Base-by-base conservation (phyloP, 2,329 filamentous ascomycete species). In the Thelonectria discophora region DNA sequence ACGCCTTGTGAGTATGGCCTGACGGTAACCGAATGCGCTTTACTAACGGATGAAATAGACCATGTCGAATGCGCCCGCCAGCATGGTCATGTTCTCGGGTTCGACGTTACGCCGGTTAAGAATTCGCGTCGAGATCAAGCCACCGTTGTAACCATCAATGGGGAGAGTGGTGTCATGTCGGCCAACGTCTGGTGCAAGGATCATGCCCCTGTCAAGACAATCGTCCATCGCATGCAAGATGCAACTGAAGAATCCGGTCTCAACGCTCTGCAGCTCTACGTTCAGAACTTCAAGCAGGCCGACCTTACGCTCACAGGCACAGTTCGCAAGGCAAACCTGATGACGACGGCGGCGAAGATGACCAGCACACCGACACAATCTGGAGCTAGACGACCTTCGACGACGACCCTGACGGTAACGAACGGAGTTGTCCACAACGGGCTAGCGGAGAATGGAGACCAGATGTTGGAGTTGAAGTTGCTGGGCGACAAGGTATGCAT, bases 31-130 rank as follows among this genome's bases (percentile, higher is more conserved):
- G 7, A 40, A 13, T 10, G 7, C 39, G 39, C 15, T 20, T n/a
- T 57, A 21, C 66, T 71, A 43, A 68, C 47, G 8, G n/a, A 50
- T 24, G 48, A 24, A 37, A 78, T 79, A 74, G 91, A 97, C 68
- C 95, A 99, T 73, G 90, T 97, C 51, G 93, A 93, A 69, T 99
- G 95, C 78, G 95, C 95, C 18, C 90, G 93, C 70, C 90, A 93
- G 72, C 87, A 88, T 50, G 91, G 90, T 9, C 95, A 96, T 75
- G 82, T 86, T 1, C 88, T 98, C 48, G 95, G 94, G 1, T 97
- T 99, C 70, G 94, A 98, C 68, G 87, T 99, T 58, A 89, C 88
- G 0, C 93, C 94, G 0, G 90, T 97, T 62, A 98, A 99, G 78
- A 90, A 90, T 53, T 96, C 93, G 17, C 87, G 94, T 34, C 88